These are phyloP conservation scores for Schizosaccharomyces pombe DNA, from an alignment of 805 yeast genomes.

Conservation along the genomic window DNA sequence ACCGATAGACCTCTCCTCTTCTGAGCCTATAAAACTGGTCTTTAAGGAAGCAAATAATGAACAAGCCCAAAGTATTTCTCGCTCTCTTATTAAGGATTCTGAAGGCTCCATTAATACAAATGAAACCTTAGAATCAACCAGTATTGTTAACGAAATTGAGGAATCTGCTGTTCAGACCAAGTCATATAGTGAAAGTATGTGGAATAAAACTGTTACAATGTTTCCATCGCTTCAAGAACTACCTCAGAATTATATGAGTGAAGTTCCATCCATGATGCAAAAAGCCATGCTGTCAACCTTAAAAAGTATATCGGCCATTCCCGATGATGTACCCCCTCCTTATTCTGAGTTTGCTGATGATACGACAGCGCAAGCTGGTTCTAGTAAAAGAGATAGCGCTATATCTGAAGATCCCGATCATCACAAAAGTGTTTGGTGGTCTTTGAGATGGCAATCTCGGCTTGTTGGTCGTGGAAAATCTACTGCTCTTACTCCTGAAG, in stretches of 20 bases:
- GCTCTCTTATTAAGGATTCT: too few species aligned
- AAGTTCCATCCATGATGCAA: background rate
- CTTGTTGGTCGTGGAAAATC: background rate
- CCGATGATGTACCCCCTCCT: conserved; percentile 1
- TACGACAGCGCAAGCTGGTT: background rate
- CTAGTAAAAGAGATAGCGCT: too few species aligned
- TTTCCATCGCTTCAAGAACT: background rate
- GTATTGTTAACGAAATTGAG: background rate
- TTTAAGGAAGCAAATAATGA: background rate
- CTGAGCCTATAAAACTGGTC: background rate
- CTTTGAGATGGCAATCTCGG: background rate
- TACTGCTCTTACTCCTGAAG: background rate
- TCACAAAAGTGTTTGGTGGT: background rate
- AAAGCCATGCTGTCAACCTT: background rate
- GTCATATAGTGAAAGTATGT: too few species aligned
- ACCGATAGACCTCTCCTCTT: background rate
- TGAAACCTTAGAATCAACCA: background rate
- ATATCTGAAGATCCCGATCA: background rate
- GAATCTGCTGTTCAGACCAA: too few species aligned
- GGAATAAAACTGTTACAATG: background rate
- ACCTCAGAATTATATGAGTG: background rate
- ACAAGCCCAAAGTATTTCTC: too few species aligned
- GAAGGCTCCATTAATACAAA: too few species aligned
- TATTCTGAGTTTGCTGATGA: background rate
- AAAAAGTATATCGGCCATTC: background rate